phyloP scores from a whole-genome alignment of 1,284 basidiomycete genomes.

The Meira nashicola region DNA sequence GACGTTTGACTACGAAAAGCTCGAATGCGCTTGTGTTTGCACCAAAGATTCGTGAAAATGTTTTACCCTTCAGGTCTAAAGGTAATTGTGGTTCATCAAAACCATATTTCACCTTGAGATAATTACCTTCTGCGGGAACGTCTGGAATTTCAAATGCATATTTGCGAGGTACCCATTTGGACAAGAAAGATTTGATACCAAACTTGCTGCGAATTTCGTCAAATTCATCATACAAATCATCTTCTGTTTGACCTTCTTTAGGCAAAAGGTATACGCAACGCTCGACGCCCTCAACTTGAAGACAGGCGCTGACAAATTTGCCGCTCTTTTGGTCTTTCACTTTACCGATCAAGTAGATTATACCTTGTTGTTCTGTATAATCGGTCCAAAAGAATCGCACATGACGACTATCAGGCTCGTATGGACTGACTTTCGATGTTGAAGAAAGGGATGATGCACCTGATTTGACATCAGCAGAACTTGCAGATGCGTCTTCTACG shows the following conservation, averaged over 20 bases:
- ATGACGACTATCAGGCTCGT: slow-evolving; percentile 34
- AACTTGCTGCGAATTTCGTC: slow-evolving; percentile 70
- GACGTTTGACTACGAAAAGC: slow-evolving; percentile 86
- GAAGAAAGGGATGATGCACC: slow-evolving; percentile 5
- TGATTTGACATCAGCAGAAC: not conserved
- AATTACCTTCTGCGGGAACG: slow-evolving; percentile 75
- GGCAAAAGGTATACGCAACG: slow-evolving; percentile 93
- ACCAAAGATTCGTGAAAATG: slow-evolving; percentile 84
- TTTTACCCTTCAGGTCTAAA: slow-evolving; percentile 68
- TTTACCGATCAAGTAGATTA: slow-evolving; percentile 50
- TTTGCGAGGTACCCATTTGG: slow-evolving; percentile 71
- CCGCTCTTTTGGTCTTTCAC: slow-evolving; percentile 49
- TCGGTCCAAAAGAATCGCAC: slow-evolving; percentile 52
- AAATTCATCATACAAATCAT: slow-evolving; percentile 79
- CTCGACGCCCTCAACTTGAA: slow-evolving; percentile 78
- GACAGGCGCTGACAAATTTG: slow-evolving; percentile 78
- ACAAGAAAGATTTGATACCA: slow-evolving; percentile 68
- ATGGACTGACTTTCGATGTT: slow-evolving; percentile 28
- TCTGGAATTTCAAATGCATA: slow-evolving; percentile 88
- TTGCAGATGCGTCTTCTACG: slow-evolving; percentile 5
- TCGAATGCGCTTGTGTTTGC: slow-evolving; percentile 90
- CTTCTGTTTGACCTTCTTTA: slow-evolving; percentile 54
- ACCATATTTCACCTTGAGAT: slow-evolving; percentile 67
- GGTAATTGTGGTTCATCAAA: slow-evolving; percentile 57
- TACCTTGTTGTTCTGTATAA: slow-evolving; percentile 46